Percentiles rank a stretch among this genome's conserved stretches.
These are phyloP conservation scores for Aspergillus texensis DNA, from an alignment of 2,329 filamentous ascomycete genomes.

Conservation along the genomic window DNA sequence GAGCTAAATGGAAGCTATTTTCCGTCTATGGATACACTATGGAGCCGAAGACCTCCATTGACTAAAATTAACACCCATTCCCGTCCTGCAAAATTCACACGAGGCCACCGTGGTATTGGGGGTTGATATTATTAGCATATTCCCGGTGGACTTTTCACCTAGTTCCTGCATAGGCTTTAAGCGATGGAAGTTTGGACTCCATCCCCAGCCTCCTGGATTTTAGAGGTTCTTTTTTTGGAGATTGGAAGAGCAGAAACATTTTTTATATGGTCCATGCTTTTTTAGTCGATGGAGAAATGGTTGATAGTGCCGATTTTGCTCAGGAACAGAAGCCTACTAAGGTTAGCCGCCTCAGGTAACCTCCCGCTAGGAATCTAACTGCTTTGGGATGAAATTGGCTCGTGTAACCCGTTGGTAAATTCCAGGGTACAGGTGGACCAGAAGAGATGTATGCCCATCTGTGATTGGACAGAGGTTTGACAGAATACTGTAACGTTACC, in stretches of 20 bases:
- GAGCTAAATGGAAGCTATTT: background rate
- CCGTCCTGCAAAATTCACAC: background rate
- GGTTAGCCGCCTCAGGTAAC: background rate
- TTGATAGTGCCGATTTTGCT: constrained; percentile 2
- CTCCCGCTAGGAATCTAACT: background rate
- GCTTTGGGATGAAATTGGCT: background rate
- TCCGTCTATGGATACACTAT: background rate
- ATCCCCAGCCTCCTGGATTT: constrained; percentile 1
- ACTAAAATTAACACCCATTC: background rate
- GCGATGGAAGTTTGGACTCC: background rate
- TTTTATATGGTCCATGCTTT: background rate
- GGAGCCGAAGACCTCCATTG: background rate
- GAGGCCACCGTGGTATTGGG: background rate
- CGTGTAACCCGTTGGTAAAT: background rate
- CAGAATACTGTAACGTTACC: constrained; percentile 21
- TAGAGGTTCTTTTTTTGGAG: background rate
- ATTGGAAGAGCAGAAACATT: background rate
- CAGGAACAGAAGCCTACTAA: constrained; percentile 1
- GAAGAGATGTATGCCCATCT: background rate
- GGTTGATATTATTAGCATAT: background rate
- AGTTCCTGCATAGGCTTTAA: constrained; percentile 5
- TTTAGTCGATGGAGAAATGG: background rate
- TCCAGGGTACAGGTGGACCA: background rate
- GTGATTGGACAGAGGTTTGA: background rate
- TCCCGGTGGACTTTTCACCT: background rate